These are phyloP conservation scores for Curvularia sp. DNA, from an alignment of 2,329 filamentous ascomycete genomes.

Conservation along the genomic window DNA sequence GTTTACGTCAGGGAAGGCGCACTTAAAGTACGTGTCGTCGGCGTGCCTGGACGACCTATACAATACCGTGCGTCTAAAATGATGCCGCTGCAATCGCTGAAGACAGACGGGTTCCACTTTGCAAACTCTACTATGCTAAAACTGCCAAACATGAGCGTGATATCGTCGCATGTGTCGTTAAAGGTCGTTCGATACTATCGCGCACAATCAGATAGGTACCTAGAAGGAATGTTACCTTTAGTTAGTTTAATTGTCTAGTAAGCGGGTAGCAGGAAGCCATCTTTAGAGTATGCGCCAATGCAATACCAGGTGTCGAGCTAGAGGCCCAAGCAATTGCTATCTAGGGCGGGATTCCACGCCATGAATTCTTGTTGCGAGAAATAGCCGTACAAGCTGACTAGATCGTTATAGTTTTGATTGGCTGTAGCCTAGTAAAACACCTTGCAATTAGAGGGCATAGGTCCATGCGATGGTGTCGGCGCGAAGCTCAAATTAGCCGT, in stretches of 20 bases:
- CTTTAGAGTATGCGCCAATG: conserved; percentile 4
- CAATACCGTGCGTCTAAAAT: neutral
- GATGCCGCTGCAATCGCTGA: neutral
- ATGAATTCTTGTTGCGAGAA: conserved; percentile 7
- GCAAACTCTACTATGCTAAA: neutral
- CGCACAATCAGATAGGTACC: neutral
- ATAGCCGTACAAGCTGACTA: conserved; percentile 3
- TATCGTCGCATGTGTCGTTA: conserved; percentile 3
- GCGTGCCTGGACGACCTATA: conserved; percentile 5
- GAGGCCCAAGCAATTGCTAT: conserved; percentile 4
- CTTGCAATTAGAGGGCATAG: conserved; percentile 2
- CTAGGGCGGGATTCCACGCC: conserved; percentile 2
- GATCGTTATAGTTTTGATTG: conserved; percentile 4
- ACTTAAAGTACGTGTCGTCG: neutral
- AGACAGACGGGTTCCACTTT: conserved; percentile 7
- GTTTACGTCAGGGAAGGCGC: conserved; percentile 1
- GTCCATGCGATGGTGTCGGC: neutral
- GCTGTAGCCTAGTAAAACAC: neutral
- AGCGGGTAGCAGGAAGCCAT: neutral
- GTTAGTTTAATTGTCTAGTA: neutral
- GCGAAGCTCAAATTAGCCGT: conserved; percentile 2
- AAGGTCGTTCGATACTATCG: conserved; percentile 2
- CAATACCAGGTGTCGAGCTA: conserved; percentile 9
- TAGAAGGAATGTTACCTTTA: conserved; percentile 4
- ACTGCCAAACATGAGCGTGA: conserved; percentile 5